Base-by-base conservation (phyloP, 352 stramenopile species). In the Thraustochytrium striatum region DNA sequence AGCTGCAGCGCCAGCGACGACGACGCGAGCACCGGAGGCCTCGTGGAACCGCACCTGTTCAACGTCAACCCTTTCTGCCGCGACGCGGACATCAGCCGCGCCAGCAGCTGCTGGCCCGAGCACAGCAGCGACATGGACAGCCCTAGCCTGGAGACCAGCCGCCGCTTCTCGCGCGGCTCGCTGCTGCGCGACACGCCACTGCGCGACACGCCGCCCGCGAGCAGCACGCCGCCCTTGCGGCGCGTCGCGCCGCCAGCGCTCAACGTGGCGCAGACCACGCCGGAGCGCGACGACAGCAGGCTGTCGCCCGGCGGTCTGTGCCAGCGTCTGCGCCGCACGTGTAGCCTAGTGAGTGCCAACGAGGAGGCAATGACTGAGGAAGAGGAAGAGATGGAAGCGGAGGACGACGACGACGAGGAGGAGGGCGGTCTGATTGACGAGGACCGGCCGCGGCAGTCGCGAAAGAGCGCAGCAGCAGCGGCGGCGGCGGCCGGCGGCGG, bases 1-100 rank as follows among this genome's bases (percentile, higher is more conserved):
- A 47, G 39, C 39, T 13, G 39, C 39, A 47, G 39, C 39, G 13
- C 5, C 39, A 47, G 39, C 39, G 13, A 47, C 13, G 5, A 13
- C 39, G 5, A 13, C 39, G 39, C 39, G 9, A n/a, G n/a, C n/a
- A n/a, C n/a, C n/a, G n/a, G n/a, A n/a, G n/a, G n/a, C n/a, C n/a
- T n/a, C n/a, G n/a, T n/a, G n/a, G n/a, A n/a, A n/a, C 11, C 32
- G 7, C 55, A 30, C 16, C 19, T 7, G 55, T 61, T 30, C 8
- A 61, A 61, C 55, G 55, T 61, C 28, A 61, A 61, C 32, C 55
- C 55, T 7, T 61, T 61, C 21, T 61, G 39, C 55, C 36, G 28
- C 16, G 39, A 61, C 55, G 11, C 55, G 55, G 30, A 5, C 55
- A 7, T 16, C 28, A 61, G 55, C 25, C 7, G 16, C 16, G 39